A percentile compares a stretch with the other conserved stretches of the same genome.
These are phyloP conservation scores for Rhynchospora tenuis DNA, from an alignment of 176 grass and related monocot species.

Conservation along the genomic window DNA sequence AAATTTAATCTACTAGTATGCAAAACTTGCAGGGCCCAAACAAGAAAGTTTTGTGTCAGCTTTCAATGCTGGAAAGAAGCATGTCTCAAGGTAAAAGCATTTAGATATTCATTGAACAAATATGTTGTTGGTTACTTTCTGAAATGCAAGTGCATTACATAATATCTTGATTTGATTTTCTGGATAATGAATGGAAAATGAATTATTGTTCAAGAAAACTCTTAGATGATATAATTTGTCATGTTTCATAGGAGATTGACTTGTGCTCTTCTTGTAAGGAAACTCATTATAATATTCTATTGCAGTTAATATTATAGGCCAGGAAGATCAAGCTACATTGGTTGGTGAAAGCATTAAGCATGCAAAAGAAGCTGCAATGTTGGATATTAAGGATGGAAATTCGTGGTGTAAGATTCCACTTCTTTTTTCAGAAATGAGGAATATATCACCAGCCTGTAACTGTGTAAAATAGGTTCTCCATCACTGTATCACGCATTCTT, in stretches of 20 bases:
- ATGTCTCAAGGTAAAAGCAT: constrained; percentile 76
- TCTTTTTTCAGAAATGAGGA: constrained; percentile 24
- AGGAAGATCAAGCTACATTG: constrained; percentile 49
- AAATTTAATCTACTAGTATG: constrained; percentile 23
- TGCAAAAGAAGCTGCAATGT: constrained; percentile 84
- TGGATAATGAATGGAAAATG: background rate
- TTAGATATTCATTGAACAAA: background rate
- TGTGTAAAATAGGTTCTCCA: background rate
- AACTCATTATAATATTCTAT: background rate
- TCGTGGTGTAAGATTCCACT: constrained; percentile 85
- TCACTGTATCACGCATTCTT: background rate
- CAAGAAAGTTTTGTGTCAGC: constrained; percentile 84
- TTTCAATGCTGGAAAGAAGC: constrained; percentile 98
- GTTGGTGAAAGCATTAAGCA: constrained; percentile 95
- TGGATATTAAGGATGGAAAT: constrained; percentile 95
- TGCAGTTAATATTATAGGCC: constrained; percentile 33
- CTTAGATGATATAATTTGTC: background rate
- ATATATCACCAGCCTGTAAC: background rate
- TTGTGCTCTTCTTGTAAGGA: background rate
- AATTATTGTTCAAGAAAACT: constrained; percentile 1
- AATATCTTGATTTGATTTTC: background rate
- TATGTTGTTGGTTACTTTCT: background rate
- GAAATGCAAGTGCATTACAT: background rate
- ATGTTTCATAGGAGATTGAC: background rate
- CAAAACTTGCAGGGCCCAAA: constrained; percentile 59